Evolutionary conservation across 345 rosid genomes (phyloP), one percentile per base, ranked within the genome.

Genomic region (Pistacia atlantica): DNA sequence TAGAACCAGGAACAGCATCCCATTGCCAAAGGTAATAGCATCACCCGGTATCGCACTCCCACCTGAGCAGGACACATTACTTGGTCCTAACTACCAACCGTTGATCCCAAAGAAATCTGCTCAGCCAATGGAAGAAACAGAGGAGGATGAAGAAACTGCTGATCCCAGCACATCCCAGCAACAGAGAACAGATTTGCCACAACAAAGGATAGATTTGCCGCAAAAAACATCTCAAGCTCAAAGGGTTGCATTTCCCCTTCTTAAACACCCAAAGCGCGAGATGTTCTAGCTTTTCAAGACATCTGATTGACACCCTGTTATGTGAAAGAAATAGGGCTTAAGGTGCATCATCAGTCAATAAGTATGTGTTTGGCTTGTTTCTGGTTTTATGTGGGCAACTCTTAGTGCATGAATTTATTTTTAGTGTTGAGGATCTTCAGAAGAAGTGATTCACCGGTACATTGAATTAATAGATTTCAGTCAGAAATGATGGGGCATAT

Each of bases 11-110:
- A 96, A 93, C 87, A 93, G 89, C 79, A 85, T 90, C 67, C 97
- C 97, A 49, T 72, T 96, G 75, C 99, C 99, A 1, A 96, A 87
- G 85, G 68, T 94, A 33, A 83, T 89, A 33, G 75, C 90, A 20
- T 97, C 89, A 65, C 93, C 93, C 0, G 90, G 93, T 9, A 82
- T 93, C 64, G 86, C 97, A 0, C 95, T 93, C 2, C 99, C 98
- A 8, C 94, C 97, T 4, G 97, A 94, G 49, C 93, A 87, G 65
- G 95, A 94, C 80, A 89, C 97, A 2, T 71, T 93, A 87, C 83
- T 94, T 48, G 89, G 84, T 75, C 93, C 98, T 0, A 93, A 91
- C 67, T 92, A 93, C 82, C 98, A 96, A 69, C 91, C 92, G 1
- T 90, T 84, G 13, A 81, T 91, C 67, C 93, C 93, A 2, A 88